Percentiles rank a stretch among this genome's conserved stretches.
phyloP scores from a whole-genome alignment of 805 yeast genomes.

The Teunomyces cretensis region DNA sequence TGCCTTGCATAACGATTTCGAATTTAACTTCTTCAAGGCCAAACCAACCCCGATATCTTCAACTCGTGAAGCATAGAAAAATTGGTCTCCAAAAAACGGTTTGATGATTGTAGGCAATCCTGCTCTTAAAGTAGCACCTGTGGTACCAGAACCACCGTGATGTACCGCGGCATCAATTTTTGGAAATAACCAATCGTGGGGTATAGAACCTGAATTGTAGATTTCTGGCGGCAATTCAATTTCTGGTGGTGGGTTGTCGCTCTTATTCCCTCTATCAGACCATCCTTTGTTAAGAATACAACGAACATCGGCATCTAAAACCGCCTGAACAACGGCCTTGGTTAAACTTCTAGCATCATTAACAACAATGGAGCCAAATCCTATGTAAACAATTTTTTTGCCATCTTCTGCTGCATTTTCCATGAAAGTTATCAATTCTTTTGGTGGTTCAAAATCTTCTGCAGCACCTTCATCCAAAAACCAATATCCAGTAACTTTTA shows the following conservation, averaged over 20 bases:
- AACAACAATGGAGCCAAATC: slow-evolving; percentile 95
- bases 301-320: slow-evolving; percentile 73
- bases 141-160: slow-evolving; percentile 96
- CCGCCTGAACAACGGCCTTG: slow-evolving; percentile 74
- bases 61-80: slow-evolving; percentile 82
- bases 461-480: slow-evolving; percentile 68
- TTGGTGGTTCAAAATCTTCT: slow-evolving; percentile 57
- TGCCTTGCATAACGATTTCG: slow-evolving; percentile 63
- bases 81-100: slow-evolving; percentile 96
- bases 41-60: slow-evolving; percentile 89
- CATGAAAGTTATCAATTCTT: slow-evolving; percentile 58
- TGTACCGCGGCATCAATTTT: slow-evolving; percentile 92
- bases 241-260: slow-evolving; percentile 29
- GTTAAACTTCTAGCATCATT: slow-evolving; percentile 78
- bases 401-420: slow-evolving; percentile 54
- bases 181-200: slow-evolving; percentile 94
- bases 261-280: slow-evolving; percentile 68
- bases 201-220: slow-evolving; percentile 68
- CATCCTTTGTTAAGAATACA: slow-evolving; percentile 93
- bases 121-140: slow-evolving; percentile 84
- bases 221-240: slow-evolving; percentile 63
- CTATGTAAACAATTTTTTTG: slow-evolving; percentile 83
- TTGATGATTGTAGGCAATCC: slow-evolving; percentile 89
- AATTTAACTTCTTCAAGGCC: slow-evolving; percentile 64
- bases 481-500: slow-evolving; percentile 96